Evolutionary conservation across 139 green algal genomes (phyloP).

Genomic region (Dunaliella sp.): DNA sequence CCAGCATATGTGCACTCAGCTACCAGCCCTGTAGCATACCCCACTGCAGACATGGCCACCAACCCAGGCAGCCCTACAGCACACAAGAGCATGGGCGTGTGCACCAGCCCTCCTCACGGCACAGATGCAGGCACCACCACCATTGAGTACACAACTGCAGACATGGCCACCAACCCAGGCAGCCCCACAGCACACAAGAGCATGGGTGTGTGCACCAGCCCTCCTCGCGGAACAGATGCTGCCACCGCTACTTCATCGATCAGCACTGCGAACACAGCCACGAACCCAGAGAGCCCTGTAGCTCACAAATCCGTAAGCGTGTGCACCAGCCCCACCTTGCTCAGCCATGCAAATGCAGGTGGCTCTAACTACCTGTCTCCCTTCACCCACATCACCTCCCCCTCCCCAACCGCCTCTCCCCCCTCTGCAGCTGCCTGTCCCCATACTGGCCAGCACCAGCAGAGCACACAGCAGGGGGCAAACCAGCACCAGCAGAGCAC

Average conservation of each 20-base stretch:
- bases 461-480: too few species aligned
- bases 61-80: too few species aligned
- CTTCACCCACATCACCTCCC: background rate
- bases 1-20: too few species aligned
- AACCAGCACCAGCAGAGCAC: background rate
- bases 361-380: background rate
- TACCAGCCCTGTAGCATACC: background rate
- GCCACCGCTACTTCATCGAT: too few species aligned
- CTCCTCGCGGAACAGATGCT: too few species aligned
- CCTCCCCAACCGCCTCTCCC: background rate
- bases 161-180: background rate
- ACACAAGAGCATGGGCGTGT: too few species aligned
- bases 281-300: background rate
- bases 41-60: background rate
- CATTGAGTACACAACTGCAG: background rate
- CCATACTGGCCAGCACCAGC: background rate
- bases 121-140: background rate
- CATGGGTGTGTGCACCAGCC: background rate
- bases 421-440: too few species aligned
- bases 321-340: background rate
- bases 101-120: background rate
- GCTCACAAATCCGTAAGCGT: background rate
- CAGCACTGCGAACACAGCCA: background rate
- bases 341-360: too few species aligned
- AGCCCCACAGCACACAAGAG: background rate